Conservation (phyloP, 805 yeast genomes). For the Wickerhamiella vanderwaltii region DNA sequence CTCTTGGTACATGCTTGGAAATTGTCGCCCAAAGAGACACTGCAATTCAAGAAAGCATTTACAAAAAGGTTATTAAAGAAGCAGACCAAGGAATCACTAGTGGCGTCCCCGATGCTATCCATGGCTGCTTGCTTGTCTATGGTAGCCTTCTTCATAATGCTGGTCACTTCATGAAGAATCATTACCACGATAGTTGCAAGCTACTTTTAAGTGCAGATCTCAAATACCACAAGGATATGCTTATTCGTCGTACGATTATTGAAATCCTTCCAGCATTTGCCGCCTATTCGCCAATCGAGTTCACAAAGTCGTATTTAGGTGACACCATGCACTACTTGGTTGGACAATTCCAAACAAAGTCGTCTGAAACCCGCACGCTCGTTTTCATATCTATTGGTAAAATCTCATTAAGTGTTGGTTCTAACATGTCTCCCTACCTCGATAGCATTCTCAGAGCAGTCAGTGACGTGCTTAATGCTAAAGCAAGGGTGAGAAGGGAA, state of each 20-base stretch:
- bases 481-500: conserved; percentile 49
- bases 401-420: conserved; percentile 62
- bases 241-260: conserved; percentile 76
- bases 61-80: conserved; percentile 52
- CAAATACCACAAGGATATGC: conserved; percentile 63
- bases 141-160: conserved; percentile 63
- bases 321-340: conserved; percentile 65
- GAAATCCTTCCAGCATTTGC: conserved; percentile 75
- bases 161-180: conserved; percentile 58
- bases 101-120: conserved; percentile 53
- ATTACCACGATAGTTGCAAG: conserved; percentile 67
- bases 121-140: conserved; percentile 73
- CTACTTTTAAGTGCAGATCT: conserved; percentile 43
- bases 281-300: conserved; percentile 56
- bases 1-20: conserved; percentile 63
- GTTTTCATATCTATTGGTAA: conserved; percentile 75
- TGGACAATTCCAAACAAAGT: conserved; percentile 50
- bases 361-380: conserved; percentile 61
- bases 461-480: conserved; percentile 57
- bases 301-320: conserved; percentile 72
- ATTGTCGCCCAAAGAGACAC: conserved; percentile 72
- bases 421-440: conserved; percentile 74
- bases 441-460: conserved; percentile 79
- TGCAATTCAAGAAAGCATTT: conserved; percentile 62
- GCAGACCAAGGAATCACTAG: conserved; percentile 46